phyloP scores from a whole-genome alignment of 1,284 basidiomycete species.

The Puccinia triticina region DNA sequence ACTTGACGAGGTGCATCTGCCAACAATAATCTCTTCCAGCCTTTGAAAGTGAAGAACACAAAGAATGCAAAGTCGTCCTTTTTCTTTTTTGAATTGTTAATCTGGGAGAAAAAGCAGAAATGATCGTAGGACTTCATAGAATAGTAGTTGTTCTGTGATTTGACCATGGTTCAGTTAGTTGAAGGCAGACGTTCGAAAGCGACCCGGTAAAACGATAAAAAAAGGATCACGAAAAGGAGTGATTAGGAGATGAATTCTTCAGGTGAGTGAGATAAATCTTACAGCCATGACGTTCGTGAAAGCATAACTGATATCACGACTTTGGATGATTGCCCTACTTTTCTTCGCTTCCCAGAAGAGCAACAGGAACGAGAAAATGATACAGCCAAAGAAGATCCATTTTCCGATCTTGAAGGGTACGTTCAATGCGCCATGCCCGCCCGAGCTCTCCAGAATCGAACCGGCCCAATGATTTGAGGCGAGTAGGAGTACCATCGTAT shows the following conservation, averaged over 20 bases:
- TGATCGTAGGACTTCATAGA: slow-evolving; percentile 83
- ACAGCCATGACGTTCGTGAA: slow-evolving; percentile 92
- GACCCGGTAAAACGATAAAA: not conserved
- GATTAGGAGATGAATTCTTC: slow-evolving; percentile 70
- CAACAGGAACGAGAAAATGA: slow-evolving; percentile 93
- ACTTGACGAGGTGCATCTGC: slow-evolving; percentile 97
- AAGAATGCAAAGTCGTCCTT: slow-evolving; percentile 98
- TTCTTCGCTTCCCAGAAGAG: slow-evolving; percentile 89
- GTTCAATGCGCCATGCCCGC: slow-evolving; percentile 69
- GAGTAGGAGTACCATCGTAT: slow-evolving; percentile 94
- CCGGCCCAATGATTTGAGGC: slow-evolving; percentile 86
- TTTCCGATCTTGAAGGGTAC: slow-evolving; percentile 83
- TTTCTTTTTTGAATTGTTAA: slow-evolving; percentile 90
- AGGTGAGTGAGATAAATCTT: slow-evolving; percentile 62
- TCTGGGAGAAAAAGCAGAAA: slow-evolving; percentile 97
- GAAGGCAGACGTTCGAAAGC: no score
- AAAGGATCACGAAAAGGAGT: not conserved
- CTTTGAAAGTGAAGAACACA: slow-evolving; percentile 99
- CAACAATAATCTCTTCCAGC: slow-evolving; percentile 95
- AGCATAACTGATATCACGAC: slow-evolving; percentile 92
- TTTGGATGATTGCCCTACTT: slow-evolving; percentile 86
- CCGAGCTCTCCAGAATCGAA: slow-evolving; percentile 79
- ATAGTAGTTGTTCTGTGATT: slow-evolving; percentile 54
- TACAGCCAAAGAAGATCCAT: slow-evolving; percentile 97
- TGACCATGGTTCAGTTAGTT: no score